Evolutionary conservation across 257 asterid species (phyloP), one percentile per base, ranked within the genome.

Genomic region (Scutellaria minor): DNA sequence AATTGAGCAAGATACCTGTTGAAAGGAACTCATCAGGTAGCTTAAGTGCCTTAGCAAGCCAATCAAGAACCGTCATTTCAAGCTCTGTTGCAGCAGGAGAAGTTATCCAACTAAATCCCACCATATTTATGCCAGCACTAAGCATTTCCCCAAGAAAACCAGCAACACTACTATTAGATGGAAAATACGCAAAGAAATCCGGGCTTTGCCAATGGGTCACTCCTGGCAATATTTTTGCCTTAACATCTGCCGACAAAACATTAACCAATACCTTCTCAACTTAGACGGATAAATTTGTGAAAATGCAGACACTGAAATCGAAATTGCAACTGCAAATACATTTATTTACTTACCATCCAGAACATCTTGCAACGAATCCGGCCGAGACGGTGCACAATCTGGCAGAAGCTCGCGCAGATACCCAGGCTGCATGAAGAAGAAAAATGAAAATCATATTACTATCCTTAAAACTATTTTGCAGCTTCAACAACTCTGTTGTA

Each of bases 131-230:
- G 42, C 85, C 97, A 7, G 95, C 96, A 84, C 97, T 89, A 31
- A 94, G 96, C 97, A 94, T 94, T 80, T 94, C 99, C 22, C 99
- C 99, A 53, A 94, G 76, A 71, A 94, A 91, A 53, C 98, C 97
- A 0, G 98, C 98, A 54, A 88, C 73, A 56, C 98, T 94, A 78
- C 96, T 89, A 72, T 94, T 94, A 52, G 90, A 76, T 44, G 97
- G 93, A 78, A 76, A 94, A 78, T 89, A 94, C 6, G 98, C 98
- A 70, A 88, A 93, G 78, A 47, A 93, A 39, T 82, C 90, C 1
- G 98, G 98, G 79, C 97, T 93, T 75, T 93, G 98, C 98, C 98
- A 93, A 60, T 93, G 97, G 37, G 98, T 93, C 45, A 93, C 97
- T 67, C 98, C 98, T 6, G 98, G 98, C 11, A 91, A 73, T 83